Conservation (phyloP, 495 filamentous ascomycete genomes). For the Aspergillus coremiiformis region DNA sequence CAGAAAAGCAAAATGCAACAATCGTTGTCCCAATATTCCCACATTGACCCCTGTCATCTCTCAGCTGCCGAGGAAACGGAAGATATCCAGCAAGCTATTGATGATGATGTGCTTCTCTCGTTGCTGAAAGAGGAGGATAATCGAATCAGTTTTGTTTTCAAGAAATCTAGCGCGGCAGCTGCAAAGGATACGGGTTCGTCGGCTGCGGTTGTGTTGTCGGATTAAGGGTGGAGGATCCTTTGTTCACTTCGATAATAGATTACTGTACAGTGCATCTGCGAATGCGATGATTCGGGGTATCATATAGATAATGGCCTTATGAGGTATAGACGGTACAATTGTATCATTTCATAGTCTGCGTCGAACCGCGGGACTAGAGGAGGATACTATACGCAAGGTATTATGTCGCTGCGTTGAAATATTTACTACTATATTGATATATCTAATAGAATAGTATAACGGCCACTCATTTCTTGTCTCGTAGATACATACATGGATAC, state of each 20-base stretch:
- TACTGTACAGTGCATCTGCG: too few relatives aligned
- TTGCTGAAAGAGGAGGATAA: constrained; percentile 55
- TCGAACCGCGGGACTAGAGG: too few relatives aligned
- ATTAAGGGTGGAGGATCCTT: neutral
- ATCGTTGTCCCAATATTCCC: constrained; percentile 58
- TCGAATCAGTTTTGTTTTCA: constrained; percentile 59
- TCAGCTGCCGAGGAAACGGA: constrained; percentile 13
- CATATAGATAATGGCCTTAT: neutral
- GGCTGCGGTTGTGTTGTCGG: neutral
- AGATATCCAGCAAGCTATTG: constrained; percentile 35
- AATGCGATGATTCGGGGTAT: neutral
- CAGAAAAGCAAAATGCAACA: constrained; percentile 45
- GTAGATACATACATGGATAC: constrained; percentile 1
- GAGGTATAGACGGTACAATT: neutral
- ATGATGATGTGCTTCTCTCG: constrained; percentile 56
- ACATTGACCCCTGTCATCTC: constrained; percentile 52
- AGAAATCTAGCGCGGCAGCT: constrained; percentile 43
- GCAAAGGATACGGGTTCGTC: constrained; percentile 8
- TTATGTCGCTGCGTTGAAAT: neutral
- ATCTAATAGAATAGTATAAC: neutral
- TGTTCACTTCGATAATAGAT: neutral
- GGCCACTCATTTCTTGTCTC: neutral
- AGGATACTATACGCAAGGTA: neutral
- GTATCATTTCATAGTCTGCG: neutral
- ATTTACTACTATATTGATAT: neutral